Conservation (phyloP, 2,329 filamentous ascomycete genomes). For the Neoascochyta sp. region DNA sequence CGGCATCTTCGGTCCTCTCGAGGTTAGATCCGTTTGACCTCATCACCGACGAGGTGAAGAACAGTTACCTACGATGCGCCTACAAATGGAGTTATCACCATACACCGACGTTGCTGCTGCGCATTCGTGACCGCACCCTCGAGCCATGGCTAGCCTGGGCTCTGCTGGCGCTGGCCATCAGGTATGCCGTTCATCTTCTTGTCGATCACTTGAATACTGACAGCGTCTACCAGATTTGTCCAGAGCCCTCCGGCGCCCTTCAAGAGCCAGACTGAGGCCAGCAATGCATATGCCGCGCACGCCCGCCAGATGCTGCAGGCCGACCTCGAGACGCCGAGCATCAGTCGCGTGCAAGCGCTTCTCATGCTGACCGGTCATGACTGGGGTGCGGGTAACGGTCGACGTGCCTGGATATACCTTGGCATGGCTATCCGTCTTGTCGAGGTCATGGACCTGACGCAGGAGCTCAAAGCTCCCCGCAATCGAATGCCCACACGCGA, state of each 20-base stretch:
- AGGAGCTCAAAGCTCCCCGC: slow-evolving; percentile 31
- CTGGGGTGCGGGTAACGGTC: slow-evolving; percentile 45
- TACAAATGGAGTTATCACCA: slow-evolving; percentile 46
- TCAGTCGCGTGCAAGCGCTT: slow-evolving; percentile 40
- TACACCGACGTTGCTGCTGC: slow-evolving; percentile 38
- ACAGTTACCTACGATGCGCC: slow-evolving; percentile 39
- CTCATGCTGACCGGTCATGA: slow-evolving; percentile 46
- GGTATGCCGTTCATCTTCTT: slow-evolving; percentile 18
- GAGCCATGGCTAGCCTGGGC: slow-evolving; percentile 42
- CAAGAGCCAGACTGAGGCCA: slow-evolving; percentile 37
- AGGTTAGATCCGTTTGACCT: slow-evolving; percentile 38
- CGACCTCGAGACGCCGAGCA: slow-evolving; percentile 39
- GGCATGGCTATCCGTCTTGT: slow-evolving; percentile 42
- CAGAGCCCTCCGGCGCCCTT: slow-evolving; percentile 37
- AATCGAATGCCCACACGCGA: slow-evolving; percentile 34
- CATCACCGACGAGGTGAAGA: slow-evolving; percentile 42
- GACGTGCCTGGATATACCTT: slow-evolving; percentile 41
- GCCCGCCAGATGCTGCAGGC: slow-evolving; percentile 41
- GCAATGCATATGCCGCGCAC: slow-evolving; percentile 42
- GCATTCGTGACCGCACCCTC: slow-evolving; percentile 38
- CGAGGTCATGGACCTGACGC: slow-evolving; percentile 41
- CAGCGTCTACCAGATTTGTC: slow-evolving; percentile 32
- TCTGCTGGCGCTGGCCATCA: slow-evolving; percentile 41
- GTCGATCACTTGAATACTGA: not conserved
- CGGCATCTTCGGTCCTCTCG: slow-evolving; percentile 29